phyloP scores from a whole-genome alignment of 768 basidiomycete genomes.

The Lactifluus piperatus region DNA sequence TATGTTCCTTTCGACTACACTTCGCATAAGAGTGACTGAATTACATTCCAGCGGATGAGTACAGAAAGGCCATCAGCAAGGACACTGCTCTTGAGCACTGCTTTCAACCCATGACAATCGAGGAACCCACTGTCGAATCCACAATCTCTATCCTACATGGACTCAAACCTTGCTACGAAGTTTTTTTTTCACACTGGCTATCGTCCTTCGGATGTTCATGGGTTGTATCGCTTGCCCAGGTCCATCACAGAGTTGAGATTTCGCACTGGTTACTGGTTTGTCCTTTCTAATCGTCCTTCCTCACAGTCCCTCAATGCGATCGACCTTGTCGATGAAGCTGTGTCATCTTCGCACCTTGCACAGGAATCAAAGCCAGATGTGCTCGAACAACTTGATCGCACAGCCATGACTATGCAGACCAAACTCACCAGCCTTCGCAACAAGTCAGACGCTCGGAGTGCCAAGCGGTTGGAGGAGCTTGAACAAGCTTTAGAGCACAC shows the following conservation, averaged over 20 bases:
- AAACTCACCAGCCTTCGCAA: constrained; percentile 86
- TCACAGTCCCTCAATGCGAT: constrained; percentile 37
- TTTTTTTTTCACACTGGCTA: neutral
- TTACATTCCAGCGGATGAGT: constrained; percentile 61
- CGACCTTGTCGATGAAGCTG: constrained; percentile 90
- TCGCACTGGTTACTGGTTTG: constrained; percentile 81
- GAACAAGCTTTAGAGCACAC: constrained; percentile 54
- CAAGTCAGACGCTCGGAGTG: constrained; percentile 76
- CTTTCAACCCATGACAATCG: constrained; percentile 84
- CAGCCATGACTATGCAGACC: constrained; percentile 81
- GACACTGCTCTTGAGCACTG: constrained; percentile 86
- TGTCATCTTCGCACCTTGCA: constrained; percentile 74
- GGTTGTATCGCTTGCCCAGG: neutral
- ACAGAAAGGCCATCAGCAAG: constrained; percentile 85
- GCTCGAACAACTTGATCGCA: constrained; percentile 72
- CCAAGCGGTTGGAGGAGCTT: constrained; percentile 60
- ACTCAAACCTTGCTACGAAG: constrained; percentile 76
- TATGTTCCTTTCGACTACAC: constrained; percentile 29
- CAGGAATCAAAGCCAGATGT: constrained; percentile 86
- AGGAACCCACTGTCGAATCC: constrained; percentile 79
- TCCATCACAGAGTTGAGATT: constrained; percentile 91
- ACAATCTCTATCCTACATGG: constrained; percentile 85
- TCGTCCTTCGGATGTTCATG: neutral
- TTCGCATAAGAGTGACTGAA: neutral
- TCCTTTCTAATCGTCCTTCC: neutral